These are phyloP conservation scores for Dalbergia cultrata DNA, from an alignment of 306 rosid species.

Conservation along the genomic window DNA sequence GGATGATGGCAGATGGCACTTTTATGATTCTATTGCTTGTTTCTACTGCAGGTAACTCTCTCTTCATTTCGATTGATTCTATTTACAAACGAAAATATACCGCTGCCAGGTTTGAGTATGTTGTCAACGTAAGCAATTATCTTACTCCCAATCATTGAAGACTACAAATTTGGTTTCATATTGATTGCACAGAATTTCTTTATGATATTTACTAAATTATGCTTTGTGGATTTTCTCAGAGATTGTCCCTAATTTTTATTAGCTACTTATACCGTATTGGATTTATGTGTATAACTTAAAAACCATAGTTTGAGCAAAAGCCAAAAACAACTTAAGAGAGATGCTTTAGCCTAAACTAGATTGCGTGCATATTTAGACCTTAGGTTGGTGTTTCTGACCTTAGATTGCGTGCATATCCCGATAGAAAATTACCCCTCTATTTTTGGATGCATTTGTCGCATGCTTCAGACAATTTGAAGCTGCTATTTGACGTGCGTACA, in stretches of 20 bases:
- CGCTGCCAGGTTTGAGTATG: conserved; percentile 43
- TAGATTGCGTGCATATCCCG: conserved; percentile 13
- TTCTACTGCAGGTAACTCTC: conserved; percentile 50
- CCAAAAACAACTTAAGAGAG: too few species aligned
- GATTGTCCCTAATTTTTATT: neutral
- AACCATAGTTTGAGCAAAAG: too few species aligned
- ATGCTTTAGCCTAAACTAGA: too few species aligned
- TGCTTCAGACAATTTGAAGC: conserved; percentile 23
- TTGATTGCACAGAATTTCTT: conserved; percentile 7
- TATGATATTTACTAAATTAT: conserved; percentile 11
- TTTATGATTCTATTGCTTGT: conserved; percentile 35
- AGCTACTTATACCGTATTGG: neutral
- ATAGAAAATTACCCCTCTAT: neutral
- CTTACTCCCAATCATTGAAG: neutral
- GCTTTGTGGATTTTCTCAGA: neutral
- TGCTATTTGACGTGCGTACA: neutral
- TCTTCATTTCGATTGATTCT: conserved; percentile 37
- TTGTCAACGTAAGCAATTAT: conserved; percentile 20
- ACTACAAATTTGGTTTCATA: conserved; percentile 27
- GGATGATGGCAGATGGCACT: conserved; percentile 23
- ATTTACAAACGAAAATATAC: neutral
- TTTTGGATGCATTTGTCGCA: conserved; percentile 13
- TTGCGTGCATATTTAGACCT: too few species aligned
- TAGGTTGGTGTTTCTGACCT: neutral
- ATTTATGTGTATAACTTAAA: too few species aligned